phyloP scores from a whole-genome alignment of 1,139 yeast species.

The Geotrichum cucujoidarum region DNA sequence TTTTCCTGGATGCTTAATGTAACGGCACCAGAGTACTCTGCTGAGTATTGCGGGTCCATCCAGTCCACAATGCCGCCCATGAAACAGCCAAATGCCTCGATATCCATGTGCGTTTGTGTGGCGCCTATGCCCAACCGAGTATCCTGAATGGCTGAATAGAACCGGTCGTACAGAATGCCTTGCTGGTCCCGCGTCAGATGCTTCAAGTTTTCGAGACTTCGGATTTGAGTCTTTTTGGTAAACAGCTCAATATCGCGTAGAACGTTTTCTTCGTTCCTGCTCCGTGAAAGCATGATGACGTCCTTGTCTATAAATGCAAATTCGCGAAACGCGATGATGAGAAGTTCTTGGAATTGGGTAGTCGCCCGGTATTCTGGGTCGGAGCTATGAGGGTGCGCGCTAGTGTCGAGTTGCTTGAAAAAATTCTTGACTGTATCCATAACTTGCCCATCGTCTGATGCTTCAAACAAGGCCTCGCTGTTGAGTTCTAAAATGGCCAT shows the following conservation, averaged over 20 bases:
- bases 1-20: conserved; percentile 9
- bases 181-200: conserved; percentile 56
- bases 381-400: conserved; percentile 70
- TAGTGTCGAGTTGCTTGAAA: conserved; percentile 70
- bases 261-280: conserved; percentile 68
- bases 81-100: conserved; percentile 63
- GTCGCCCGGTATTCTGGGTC: conserved; percentile 61
- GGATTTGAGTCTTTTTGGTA: conserved; percentile 84
- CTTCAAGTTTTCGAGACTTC: conserved; percentile 72
- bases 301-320: conserved; percentile 76
- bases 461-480: conserved; percentile 72
- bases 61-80: conserved; percentile 84
- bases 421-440: conserved; percentile 79
- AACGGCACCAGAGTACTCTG: neutral
- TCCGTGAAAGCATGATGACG: conserved; percentile 61
- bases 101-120: conserved; percentile 56
- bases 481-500: conserved; percentile 80
- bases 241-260: conserved; percentile 81
- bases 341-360: conserved; percentile 81
- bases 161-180: conserved; percentile 76
- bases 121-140: conserved; percentile 64
- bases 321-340: conserved; percentile 90
- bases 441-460: conserved; percentile 90
- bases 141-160: conserved; percentile 71
- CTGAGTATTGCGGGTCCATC: conserved; percentile 40